phyloP scores from a whole-genome alignment of 495 filamentous ascomycete species.

The Daldinia caldariorum region DNA sequence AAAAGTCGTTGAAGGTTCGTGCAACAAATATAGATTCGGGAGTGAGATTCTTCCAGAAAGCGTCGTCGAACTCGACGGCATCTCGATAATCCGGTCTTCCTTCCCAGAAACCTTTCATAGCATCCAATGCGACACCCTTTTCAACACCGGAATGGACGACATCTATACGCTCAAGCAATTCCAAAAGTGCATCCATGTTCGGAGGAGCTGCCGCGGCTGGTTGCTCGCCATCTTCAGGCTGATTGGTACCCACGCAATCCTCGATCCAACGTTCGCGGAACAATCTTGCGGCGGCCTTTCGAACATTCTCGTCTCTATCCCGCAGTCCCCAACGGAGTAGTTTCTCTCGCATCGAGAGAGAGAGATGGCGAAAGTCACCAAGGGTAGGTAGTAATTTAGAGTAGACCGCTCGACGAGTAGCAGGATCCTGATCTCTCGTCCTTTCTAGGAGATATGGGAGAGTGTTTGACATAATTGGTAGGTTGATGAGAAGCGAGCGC shows the following conservation, averaged over 20 bases:
- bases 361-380: slow-evolving; percentile 95
- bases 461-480: slow-evolving; percentile 80
- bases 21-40: slow-evolving; percentile 89
- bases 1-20: slow-evolving; percentile 93
- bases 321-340: slow-evolving; percentile 93
- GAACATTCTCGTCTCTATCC: slow-evolving; percentile 93
- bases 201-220: slow-evolving; percentile 65
- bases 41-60: slow-evolving; percentile 86
- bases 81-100: slow-evolving; percentile 91
- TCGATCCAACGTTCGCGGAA: slow-evolving; percentile 97
- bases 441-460: slow-evolving; percentile 93
- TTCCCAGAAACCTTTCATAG: slow-evolving; percentile 96
- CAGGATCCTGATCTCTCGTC: slow-evolving; percentile 85
- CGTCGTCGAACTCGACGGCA: slow-evolving; percentile 79
- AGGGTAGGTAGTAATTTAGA: slow-evolving; percentile 86
- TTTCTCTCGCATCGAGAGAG: slow-evolving; percentile 95
- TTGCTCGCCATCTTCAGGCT: slow-evolving; percentile 57
- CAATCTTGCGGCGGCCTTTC: slow-evolving; percentile 86
- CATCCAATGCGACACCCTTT: slow-evolving; percentile 87
- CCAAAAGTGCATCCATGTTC: slow-evolving; percentile 78
- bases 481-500: slow-evolving; percentile 84
- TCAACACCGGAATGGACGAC: slow-evolving; percentile 89
- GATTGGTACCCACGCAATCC: slow-evolving; percentile 78
- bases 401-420: slow-evolving; percentile 86
- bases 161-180: slow-evolving; percentile 93